Evolutionary conservation across 371 early-diverging fungal genomes (phyloP).

Genomic region (Nosema muscidifuracis): DNA sequence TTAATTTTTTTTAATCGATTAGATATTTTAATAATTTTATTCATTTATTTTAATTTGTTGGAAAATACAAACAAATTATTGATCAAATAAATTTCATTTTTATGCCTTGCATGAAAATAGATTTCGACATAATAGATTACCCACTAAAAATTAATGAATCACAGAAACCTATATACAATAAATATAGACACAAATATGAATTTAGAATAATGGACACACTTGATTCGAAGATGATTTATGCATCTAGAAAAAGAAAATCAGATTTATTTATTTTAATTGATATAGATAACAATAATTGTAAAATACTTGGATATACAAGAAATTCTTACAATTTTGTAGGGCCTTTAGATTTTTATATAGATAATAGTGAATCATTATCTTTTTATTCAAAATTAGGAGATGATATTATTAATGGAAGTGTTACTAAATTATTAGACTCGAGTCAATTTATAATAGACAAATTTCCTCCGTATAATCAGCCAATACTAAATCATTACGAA

Average conservation of each 20-base stretch:
- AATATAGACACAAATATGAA: not conserved
- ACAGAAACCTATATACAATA: not conserved
- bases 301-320: not conserved
- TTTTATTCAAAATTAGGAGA: not conserved
- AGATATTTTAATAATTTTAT: too few species aligned
- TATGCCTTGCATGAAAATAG: not conserved
- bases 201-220: slow-evolving; percentile 5
- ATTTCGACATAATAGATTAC: slow-evolving; percentile 8
- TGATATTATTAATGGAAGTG: not conserved
- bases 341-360: not conserved
- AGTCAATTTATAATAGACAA: not conserved
- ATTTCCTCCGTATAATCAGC: not conserved
- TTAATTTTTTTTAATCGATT: too few species aligned
- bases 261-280: not conserved
- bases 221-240: slow-evolving; percentile 3
- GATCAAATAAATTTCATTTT: too few species aligned
- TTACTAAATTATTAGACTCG: not conserved
- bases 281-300: not conserved
- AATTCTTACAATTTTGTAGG: not conserved
- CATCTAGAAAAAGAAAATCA: not conserved
- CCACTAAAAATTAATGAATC: not conserved
- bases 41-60: too few species aligned
- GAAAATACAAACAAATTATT: too few species aligned
- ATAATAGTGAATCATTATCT: not conserved
- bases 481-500: not conserved